Evolutionary conservation across 331 rosid genomes (phyloP), one percentile per base, ranked within the genome.

Genomic region (Rosa hybrid): DNA sequence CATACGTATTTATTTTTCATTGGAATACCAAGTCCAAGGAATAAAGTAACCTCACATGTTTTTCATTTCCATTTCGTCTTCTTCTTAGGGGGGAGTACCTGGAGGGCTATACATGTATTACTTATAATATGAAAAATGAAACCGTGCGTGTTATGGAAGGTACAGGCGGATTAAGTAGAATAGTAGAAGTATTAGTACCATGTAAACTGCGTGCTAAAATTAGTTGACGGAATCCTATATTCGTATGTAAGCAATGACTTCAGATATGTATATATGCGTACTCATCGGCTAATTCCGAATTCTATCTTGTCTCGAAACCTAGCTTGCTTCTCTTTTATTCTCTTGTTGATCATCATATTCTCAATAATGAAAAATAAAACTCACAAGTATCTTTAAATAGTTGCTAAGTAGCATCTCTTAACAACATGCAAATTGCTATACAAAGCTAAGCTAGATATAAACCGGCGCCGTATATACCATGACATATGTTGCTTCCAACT

Each of bases 161-260:
- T 21, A 0, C 5, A 8, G 57, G 25, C 23, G 14, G 62, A 13
- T 14, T 21, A 2, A 14, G 60, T 13, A 8, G 25, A 54, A 71
- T 13, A 12, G 68, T 62, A 30, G 23, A 38, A 16, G 23, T 16
- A 67, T 38, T 23, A 42, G 34, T 54, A 27, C 41, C 34, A 21
- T 21, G 14, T 59, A 59, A 21, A 59, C 34, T 59, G 64, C 64
- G 64, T 59, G 64, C 64, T 54, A 6, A 9, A 18, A 46, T 21
- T 9, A 23, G 38, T 9, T 60, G 12, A 2, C 12, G 25, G 68
- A 4, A 25, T 21, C 17, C 20, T 50, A 65, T 64, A 79, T 57
- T 21, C 23, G 16, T 70, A 76, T 64, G 84, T 72, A 72, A 75
- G 84, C 88, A 48, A 51, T 86, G 84, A 86, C 84, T 71, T 82